Base-by-base conservation (phyloP, 495 filamentous ascomycete genomes). In the Neurospora sp. region DNA sequence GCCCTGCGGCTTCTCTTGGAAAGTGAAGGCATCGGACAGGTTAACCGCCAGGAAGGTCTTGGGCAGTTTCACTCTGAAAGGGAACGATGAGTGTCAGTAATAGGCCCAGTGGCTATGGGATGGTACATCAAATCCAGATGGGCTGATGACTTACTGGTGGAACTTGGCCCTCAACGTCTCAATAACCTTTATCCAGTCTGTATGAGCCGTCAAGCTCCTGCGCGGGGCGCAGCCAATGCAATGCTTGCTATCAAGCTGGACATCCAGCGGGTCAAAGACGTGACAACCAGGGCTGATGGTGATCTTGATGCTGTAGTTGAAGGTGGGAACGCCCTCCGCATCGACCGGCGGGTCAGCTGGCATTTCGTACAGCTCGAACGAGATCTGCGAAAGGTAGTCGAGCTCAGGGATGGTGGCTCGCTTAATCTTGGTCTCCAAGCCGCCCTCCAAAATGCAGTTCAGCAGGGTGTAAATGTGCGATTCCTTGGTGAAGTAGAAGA, bases 401-500 rank as follows among this genome's bases (percentile, higher is more conserved):
- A 99, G 88, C 79, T 99, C 96, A 0, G 96, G 96, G 75, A 99
- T 99, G 39, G 93, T 93, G 77, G 91, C 92, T 59, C 96, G 89
- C 74, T 93, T 90, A 76, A 89, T 89, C 82, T 98, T 98, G 35
- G 94, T 96, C 75, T 94, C 90, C 74, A 99, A 92, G 41, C 96
- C 96, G 74, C 96, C 96, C 82, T 98, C 96, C 40, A 99, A 85
- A 74, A 99, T 98, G 81, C 96, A 98, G 82, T 99, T 99, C 68
- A 99, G 87, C 40, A 99, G 87, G 20, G 96, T 98, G 83, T 99
- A 99, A 75, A 99, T 98, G 76, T 99, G 96, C 6, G 92, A 96
- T 83, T 99, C 96, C 79, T 99, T 99, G 38, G 96, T 99, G 79
- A 99, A 99, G 82, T 99, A 99, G 84, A 98, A 90, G 84, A 98